These are phyloP conservation scores for Vinca minor DNA, from an alignment of 257 asterid genomes.

Conservation along the genomic window DNA sequence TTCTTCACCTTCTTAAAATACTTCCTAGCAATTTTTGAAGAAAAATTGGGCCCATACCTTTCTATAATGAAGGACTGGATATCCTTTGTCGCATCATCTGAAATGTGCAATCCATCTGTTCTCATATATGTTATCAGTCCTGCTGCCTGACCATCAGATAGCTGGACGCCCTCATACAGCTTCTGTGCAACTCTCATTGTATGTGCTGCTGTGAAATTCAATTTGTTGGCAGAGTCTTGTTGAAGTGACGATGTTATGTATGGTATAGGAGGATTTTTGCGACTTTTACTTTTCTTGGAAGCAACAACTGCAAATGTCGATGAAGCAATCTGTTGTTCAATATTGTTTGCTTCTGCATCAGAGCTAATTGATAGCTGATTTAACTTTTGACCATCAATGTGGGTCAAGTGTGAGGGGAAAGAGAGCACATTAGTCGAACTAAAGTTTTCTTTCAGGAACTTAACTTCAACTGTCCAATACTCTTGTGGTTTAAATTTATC, in stretches of 20 bases:
- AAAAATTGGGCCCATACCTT: slow-evolving; percentile 59
- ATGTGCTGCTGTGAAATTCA: slow-evolving; percentile 56
- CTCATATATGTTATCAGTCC: slow-evolving; percentile 90
- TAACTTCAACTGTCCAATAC: slow-evolving; percentile 70
- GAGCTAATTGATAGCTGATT: slow-evolving; percentile 56
- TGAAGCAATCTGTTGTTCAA: slow-evolving; percentile 43
- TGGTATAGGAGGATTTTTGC: slow-evolving; percentile 68
- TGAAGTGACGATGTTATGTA: slow-evolving; percentile 85
- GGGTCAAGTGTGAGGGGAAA: slow-evolving; percentile 54
- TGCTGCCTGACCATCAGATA: slow-evolving; percentile 58
- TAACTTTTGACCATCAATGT: slow-evolving; percentile 45
- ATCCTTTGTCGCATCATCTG: slow-evolving; percentile 73
- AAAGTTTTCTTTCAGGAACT: slow-evolving; percentile 30
- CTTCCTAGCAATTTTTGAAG: slow-evolving; percentile 52
- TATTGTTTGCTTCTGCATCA: slow-evolving; percentile 44
- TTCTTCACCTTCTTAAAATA: slow-evolving; percentile 81
- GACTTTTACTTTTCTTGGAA: slow-evolving; percentile 46
- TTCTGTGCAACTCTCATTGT: slow-evolving; percentile 91
- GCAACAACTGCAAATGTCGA: slow-evolving; percentile 46
- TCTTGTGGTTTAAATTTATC: slow-evolving; percentile 66
- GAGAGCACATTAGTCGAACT: slow-evolving; percentile 21
- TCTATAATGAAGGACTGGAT: slow-evolving; percentile 55
- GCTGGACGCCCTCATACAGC: slow-evolving; percentile 78
- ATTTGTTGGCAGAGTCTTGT: slow-evolving; percentile 90
- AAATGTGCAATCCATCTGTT: slow-evolving; percentile 84